Base-by-base conservation (phyloP, 2,329 filamentous ascomycete genomes). In the Colletotrichum liaoningense region DNA sequence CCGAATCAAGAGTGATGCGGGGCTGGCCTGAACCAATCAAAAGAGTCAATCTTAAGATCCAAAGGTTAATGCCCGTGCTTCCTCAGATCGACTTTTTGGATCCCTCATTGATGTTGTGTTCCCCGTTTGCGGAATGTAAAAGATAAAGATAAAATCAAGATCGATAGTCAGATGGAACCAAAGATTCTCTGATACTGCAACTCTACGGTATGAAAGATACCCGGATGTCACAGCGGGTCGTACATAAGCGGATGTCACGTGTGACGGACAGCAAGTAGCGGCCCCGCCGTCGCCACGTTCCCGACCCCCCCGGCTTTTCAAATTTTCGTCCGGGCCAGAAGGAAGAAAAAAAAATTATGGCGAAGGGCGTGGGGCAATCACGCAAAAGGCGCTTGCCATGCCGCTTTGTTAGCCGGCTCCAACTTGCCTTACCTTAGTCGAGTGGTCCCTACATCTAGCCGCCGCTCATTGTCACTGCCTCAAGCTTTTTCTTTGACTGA, bases 301-400 rank as follows among this genome's bases (percentile, higher is more conserved):
- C 49, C 30, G 42, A 55, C 52, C 54, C 33, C 55, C 60, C 60
- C 22, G 67, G 67, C 70, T 33, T 65, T 49, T 24, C 42, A 60
- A 60, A 35, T 56, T 73, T 69, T 56, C 35, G 28, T 24, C 2
- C 2, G 28, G 28, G 8, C 19, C 42, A 49, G 42, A 42, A 42
- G 42, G 42, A 22, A 49, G 8, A 49, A 6, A 22, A 49, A 49
- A 49, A 49, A 49, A 69, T 42, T 6, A 64, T 68, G 60, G 49
- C 22, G 56, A 57, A 69, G 38, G 49, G 26, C 67, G 70, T 70
- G 70, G 67, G 70, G 60, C 67, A 33, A 70, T 67, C 70, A 73
- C 70, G 67, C 67, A 73, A 73, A 49, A 26, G 24, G 33, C 30
- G 46, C 46, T 55, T 28, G 49, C 38, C 28, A 12, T 33, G 26